phyloP scores from a whole-genome alignment of 306 rosid species.

The Corylus avellana region DNA sequence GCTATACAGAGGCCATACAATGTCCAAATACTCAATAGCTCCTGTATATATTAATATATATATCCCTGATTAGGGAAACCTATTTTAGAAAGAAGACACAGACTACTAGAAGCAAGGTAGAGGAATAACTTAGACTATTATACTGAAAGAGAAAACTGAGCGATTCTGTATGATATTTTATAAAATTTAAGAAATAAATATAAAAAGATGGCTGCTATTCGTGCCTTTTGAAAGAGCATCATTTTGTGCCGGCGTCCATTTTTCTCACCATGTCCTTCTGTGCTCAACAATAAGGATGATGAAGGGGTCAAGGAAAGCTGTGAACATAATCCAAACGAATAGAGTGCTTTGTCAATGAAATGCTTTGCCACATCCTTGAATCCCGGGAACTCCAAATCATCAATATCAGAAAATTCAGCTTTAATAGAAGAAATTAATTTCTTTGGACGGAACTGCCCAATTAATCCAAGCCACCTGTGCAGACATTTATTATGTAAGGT shows the following conservation, averaged over 20 bases:
- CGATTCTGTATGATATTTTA: constrained; percentile 2
- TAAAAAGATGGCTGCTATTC: constrained; percentile 22
- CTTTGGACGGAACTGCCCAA: constrained; percentile 85
- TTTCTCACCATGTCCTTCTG: constrained; percentile 80
- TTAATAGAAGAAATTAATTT: constrained; percentile 65
- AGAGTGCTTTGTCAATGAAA: constrained; percentile 72
- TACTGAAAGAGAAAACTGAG: constrained; percentile 2
- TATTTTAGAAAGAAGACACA: background rate
- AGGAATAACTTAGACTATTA: background rate
- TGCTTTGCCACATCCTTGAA: constrained; percentile 70
- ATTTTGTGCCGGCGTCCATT: constrained; percentile 59
- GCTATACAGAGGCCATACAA: background rate
- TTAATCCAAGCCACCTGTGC: constrained; percentile 80
- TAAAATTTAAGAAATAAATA: constrained; percentile 5
- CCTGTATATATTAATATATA: background rate
- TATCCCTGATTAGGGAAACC: background rate
- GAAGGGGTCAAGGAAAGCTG: constrained; percentile 54
- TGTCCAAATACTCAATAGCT: background rate
- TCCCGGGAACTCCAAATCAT: constrained; percentile 47
- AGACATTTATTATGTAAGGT: constrained; percentile 13
- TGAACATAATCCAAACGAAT: constrained; percentile 60
- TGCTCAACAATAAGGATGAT: constrained; percentile 49
- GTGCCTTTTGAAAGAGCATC: constrained; percentile 61
- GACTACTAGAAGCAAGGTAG: background rate
- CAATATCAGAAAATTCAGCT: constrained; percentile 53